phyloP scores from a whole-genome alignment of 176 grass and related monocot genomes.

The Aegilops speltoides region DNA sequence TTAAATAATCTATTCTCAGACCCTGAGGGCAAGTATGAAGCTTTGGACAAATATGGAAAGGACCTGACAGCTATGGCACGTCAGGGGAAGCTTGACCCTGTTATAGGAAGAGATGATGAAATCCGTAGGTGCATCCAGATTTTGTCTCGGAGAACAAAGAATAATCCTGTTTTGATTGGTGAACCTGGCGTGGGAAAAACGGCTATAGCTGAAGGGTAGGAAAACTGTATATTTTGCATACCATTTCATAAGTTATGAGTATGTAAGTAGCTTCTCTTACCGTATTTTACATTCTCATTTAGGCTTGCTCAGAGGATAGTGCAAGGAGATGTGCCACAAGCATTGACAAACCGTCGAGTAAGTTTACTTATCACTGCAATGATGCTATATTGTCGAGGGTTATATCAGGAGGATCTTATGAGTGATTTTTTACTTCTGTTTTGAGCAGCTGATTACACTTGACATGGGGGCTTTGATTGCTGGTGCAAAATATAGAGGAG shows the following conservation, averaged over 20 bases:
- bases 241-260: not conserved
- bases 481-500: slow-evolving; percentile 90
- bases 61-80: slow-evolving; percentile 95
- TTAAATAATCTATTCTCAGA: slow-evolving; percentile 37
- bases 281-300: slow-evolving; percentile 32
- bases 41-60: slow-evolving; percentile 96
- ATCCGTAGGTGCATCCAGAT: slow-evolving; percentile 99
- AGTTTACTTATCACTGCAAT: slow-evolving; percentile 19
- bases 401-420: not conserved
- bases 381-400: not conserved
- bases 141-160: slow-evolving; percentile 95
- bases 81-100: slow-evolving; percentile 96
- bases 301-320: slow-evolving; percentile 99
- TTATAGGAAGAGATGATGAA: slow-evolving; percentile 99
- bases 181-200: slow-evolving; percentile 99
- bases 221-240: not conserved
- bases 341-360: slow-evolving; percentile 86
- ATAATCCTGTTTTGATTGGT: slow-evolving; percentile 98
- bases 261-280: slow-evolving; percentile 19
- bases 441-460: slow-evolving; percentile 83
- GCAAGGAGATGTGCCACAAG: slow-evolving; percentile 96
- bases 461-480: slow-evolving; percentile 98
- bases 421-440: not conserved
- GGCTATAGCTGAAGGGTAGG: slow-evolving; percentile 96
- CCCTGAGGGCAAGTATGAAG: slow-evolving; percentile 97